These are phyloP conservation scores for Dichotomocladium elegans DNA, from an alignment of 371 early-diverging fungal species.

Conservation along the genomic window DNA sequence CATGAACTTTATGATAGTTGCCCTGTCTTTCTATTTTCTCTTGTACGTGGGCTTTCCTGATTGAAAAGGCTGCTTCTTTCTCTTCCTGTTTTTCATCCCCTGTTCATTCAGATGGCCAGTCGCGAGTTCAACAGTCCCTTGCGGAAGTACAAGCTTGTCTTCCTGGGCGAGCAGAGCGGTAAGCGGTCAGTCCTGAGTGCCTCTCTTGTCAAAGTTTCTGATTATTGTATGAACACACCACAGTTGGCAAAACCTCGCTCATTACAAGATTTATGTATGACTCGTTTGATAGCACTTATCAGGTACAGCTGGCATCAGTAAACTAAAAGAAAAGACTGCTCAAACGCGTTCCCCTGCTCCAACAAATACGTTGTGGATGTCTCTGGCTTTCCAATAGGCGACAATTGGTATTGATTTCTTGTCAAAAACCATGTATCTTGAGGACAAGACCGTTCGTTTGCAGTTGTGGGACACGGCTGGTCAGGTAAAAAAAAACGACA, in stretches of 20 bases:
- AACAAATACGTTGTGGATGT: not conserved
- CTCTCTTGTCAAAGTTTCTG: too few species aligned
- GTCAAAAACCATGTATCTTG: slow-evolving; percentile 98
- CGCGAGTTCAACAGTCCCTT: slow-evolving; percentile 59
- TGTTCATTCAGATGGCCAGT: slow-evolving; percentile 10
- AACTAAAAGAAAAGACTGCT: not conserved
- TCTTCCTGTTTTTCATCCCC: not conserved
- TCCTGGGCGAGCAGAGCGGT: slow-evolving; percentile 97
- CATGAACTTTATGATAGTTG: too few species aligned
- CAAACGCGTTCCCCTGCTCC: not conserved
- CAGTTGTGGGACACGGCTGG: slow-evolving; percentile 99
- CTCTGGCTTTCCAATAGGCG: too few species aligned
- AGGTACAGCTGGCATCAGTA: slow-evolving; percentile 45
- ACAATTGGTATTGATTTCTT: slow-evolving; percentile 99
- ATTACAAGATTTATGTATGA: slow-evolving; percentile 99
- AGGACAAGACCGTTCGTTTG: slow-evolving; percentile 94
- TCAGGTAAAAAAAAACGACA: slow-evolving; percentile 69
- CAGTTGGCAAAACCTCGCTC: slow-evolving; percentile 99
- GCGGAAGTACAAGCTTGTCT: slow-evolving; percentile 88
- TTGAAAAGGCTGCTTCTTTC: too few species aligned
- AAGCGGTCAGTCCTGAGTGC: slow-evolving; percentile 6
- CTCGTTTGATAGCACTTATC: slow-evolving; percentile 96
- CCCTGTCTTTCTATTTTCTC: too few species aligned
- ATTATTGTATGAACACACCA: too few species aligned
- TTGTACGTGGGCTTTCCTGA: too few species aligned